Evolutionary conservation across 441 rosid genomes (phyloP).

Genomic region (Erodium texanum): DNA sequence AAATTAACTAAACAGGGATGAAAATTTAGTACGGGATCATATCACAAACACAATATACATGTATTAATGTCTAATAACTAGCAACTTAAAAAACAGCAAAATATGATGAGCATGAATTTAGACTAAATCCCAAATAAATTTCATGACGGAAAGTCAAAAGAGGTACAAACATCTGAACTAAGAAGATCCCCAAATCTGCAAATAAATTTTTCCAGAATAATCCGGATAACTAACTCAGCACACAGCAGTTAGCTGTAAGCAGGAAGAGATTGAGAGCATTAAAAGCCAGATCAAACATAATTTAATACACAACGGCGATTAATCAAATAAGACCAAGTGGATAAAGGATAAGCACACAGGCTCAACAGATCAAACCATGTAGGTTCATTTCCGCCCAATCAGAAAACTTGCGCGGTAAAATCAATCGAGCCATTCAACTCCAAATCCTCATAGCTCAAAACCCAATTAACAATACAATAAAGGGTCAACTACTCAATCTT

Average conservation of each 20-base stretch:
- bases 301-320: background rate
- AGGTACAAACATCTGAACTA: conserved; percentile 43
- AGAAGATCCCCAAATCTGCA: conserved; percentile 34
- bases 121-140: background rate
- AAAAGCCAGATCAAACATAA: background rate
- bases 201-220: conserved; percentile 30
- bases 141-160: background rate
- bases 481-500: too few relatives aligned
- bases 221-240: conserved; percentile 23
- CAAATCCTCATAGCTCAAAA: background rate
- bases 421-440: conserved; percentile 59
- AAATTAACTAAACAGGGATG: background rate
- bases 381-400: conserved; percentile 51
- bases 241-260: conserved; percentile 33
- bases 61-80: background rate
- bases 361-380: conserved; percentile 56
- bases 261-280: too few relatives aligned
- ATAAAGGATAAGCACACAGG: conserved; percentile 63
- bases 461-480: background rate
- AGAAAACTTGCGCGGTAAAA: conserved; percentile 68
- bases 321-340: conserved; percentile 9
- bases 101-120: background rate
- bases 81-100: conserved; percentile 31
- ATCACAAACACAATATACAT: background rate
- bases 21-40: background rate